A percentile compares a stretch with the other conserved stretches of the same genome.
phyloP scores from a whole-genome alignment of 768 basidiomycete species.

The Hemileccinum rubropunctum region DNA sequence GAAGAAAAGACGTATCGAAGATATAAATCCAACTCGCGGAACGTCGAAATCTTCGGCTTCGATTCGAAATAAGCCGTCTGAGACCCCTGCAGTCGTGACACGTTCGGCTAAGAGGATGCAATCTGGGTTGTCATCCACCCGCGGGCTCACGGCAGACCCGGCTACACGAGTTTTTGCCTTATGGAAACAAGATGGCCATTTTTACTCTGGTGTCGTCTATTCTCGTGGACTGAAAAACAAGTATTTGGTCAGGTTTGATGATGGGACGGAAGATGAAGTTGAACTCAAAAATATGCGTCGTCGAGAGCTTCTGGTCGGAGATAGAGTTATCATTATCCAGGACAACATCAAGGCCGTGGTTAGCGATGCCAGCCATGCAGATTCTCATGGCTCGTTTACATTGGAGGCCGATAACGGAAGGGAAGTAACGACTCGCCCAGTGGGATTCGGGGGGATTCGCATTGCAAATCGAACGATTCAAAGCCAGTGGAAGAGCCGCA shows the following conservation, averaged over 20 bases:
- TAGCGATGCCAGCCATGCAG: conserved; percentile 30
- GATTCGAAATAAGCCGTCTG: conserved; percentile 26
- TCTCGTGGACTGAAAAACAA: conserved; percentile 27
- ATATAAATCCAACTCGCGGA: conserved; percentile 23
- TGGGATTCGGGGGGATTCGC: conserved; percentile 40
- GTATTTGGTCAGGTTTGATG: conserved; percentile 67
- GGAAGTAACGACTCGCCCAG: conserved; percentile 21
- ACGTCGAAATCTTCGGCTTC: conserved; percentile 24
- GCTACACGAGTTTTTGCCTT: conserved; percentile 68
- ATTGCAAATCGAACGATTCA: conserved; percentile 51
- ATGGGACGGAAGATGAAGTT: conserved; percentile 47
- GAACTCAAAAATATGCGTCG: conserved; percentile 52
- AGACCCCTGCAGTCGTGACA: conserved; percentile 28
- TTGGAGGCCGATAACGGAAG: conserved; percentile 41
- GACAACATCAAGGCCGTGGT: conserved; percentile 30
- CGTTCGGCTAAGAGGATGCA: conserved; percentile 41
- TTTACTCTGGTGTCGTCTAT: conserved; percentile 58
- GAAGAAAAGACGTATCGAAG: conserved; percentile 44
- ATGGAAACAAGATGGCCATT: conserved; percentile 60
- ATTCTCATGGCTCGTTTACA: conserved; percentile 29
- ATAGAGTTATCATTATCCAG: conserved; percentile 47
- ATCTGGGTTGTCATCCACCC: conserved; percentile 32
- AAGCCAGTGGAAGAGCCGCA: conserved; percentile 54
- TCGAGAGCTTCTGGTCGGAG: conserved; percentile 50
- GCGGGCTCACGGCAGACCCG: conserved; percentile 10